phyloP scores from a whole-genome alignment of 768 basidiomycete species.

The Mrakia blollopis region DNA sequence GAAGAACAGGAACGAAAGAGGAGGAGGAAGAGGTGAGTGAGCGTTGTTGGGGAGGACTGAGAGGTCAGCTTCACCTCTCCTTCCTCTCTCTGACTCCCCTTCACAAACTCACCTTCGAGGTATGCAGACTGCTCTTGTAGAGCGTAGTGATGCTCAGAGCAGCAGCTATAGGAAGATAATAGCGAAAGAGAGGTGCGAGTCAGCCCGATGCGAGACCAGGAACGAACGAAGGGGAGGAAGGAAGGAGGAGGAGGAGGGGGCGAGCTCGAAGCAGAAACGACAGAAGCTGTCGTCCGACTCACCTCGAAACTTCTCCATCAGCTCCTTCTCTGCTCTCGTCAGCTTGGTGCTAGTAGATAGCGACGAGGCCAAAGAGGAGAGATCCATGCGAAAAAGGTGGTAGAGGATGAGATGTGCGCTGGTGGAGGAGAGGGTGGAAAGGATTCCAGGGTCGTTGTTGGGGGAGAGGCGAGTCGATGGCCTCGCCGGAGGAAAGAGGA shows the following conservation, averaged over 20 bases:
- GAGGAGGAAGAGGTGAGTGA: slow-evolving; percentile 27
- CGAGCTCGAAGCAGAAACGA: not conserved
- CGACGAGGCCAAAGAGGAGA: slow-evolving; percentile 36
- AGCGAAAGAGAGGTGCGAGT: not conserved
- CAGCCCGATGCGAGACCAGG: not conserved
- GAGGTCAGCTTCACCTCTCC: slow-evolving; percentile 29
- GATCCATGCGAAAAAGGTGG: slow-evolving; percentile 34
- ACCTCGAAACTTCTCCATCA: slow-evolving; percentile 39
- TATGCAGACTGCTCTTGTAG: slow-evolving; percentile 35
- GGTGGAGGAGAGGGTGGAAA: not conserved
- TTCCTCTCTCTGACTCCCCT: not conserved
- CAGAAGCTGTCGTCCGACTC: not conserved
- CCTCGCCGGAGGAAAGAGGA: not conserved
- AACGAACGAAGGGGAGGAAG: not conserved
- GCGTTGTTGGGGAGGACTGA: slow-evolving; percentile 1
- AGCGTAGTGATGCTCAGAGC: slow-evolving; percentile 37
- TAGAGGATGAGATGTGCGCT: too few species aligned
- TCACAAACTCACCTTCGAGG: slow-evolving; percentile 35
- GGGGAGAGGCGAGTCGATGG: not conserved
- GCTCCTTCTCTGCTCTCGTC: slow-evolving; percentile 36
- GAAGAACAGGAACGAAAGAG: slow-evolving; percentile 9
- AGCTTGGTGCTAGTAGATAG: slow-evolving; percentile 34
- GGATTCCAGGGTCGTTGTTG: not conserved
- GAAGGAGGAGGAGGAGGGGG: not conserved
- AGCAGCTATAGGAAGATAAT: slow-evolving; percentile 28